Evolutionary conservation across 2,329 filamentous ascomycete species (phyloP), one percentile per base, ranked within the genome.

Genomic region (Xylaria hypoxylon): DNA sequence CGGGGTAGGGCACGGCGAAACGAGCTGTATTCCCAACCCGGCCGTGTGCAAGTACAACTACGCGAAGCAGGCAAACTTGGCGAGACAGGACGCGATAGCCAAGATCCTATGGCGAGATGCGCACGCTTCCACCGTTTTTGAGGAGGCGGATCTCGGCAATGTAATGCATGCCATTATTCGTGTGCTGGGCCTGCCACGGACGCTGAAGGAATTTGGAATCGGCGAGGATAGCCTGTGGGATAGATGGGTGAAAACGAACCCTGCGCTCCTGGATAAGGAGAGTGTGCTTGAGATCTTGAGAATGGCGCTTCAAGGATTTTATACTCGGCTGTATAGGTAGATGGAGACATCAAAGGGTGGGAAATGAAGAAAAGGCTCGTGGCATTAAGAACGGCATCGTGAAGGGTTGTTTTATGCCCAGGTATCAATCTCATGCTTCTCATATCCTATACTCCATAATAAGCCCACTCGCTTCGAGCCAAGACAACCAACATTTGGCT

Each of bases 1-100:
- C 2, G 86, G 86, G 0, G 86, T 89, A 2, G 83, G 84, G 0
- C n/a, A 90, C 71, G 87, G 87, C 11, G 86, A 88, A 74, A 89
- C 86, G 31, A 87, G 84, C 70, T 89, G 83, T 72, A 83, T 85
- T 51, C 78, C 87, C 62, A 79, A 84, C 40, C 86, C 87, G 0
- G 81, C 83, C 0, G 86, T 89, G 5, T 85, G 85, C 72, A 85
- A 84, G 72, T 89, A 80, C 72, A 90, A 89, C 64, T 77, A 79
- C 1, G 74, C 72, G 40, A 74, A 80, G 55, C 80, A 80, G 5
- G 79, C 79, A 65, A 76, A 76, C 44, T 59, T 71, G 2, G 78
- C 79, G 8, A 76, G 80, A 19, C 85, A 86, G 73, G 71, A 74
- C 10, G 75, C 75, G 2, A 76, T 84, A 1, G 73, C 75, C 7